Evolutionary conservation across 163 green algal genomes (phyloP).

Genomic region (Trebouxia gelatinosa): DNA sequence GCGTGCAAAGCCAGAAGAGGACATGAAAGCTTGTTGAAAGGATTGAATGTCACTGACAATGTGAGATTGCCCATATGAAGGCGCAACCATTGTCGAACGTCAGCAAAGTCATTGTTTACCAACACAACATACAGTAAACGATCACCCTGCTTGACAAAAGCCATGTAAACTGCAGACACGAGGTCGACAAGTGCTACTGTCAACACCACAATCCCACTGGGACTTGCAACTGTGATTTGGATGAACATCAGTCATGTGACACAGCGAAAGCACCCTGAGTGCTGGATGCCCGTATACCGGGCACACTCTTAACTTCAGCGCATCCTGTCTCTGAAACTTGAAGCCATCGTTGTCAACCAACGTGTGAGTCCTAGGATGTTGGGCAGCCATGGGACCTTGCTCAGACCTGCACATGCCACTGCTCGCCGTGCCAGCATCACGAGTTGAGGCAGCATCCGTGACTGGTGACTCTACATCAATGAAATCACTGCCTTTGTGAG

Average conservation of each 20-base stretch:
- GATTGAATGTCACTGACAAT: too few relatives aligned
- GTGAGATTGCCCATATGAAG: too few relatives aligned
- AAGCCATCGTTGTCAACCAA: background rate
- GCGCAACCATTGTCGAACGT: too few relatives aligned
- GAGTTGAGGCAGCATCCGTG: too few relatives aligned
- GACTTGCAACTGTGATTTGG: background rate
- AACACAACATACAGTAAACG: too few relatives aligned
- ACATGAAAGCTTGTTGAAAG: too few relatives aligned
- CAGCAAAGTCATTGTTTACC: too few relatives aligned
- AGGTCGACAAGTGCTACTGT: background rate
- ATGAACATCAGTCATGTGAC: background rate
- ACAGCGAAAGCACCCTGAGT: background rate
- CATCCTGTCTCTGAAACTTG: constrained; percentile 9
- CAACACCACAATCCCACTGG: background rate
- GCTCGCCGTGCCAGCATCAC: too few relatives aligned
- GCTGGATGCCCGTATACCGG: background rate
- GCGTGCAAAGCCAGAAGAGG: too few relatives aligned
- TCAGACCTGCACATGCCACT: background rate
- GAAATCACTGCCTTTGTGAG: background rate
- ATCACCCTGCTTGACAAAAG: constrained; percentile 8
- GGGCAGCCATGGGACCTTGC: background rate
- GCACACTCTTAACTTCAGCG: background rate
- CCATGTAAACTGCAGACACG: background rate
- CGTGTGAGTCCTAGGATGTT: background rate
- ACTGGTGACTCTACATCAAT: too few relatives aligned